phyloP scores from a whole-genome alignment of 257 asterid species.

The Solanum arcanum region DNA sequence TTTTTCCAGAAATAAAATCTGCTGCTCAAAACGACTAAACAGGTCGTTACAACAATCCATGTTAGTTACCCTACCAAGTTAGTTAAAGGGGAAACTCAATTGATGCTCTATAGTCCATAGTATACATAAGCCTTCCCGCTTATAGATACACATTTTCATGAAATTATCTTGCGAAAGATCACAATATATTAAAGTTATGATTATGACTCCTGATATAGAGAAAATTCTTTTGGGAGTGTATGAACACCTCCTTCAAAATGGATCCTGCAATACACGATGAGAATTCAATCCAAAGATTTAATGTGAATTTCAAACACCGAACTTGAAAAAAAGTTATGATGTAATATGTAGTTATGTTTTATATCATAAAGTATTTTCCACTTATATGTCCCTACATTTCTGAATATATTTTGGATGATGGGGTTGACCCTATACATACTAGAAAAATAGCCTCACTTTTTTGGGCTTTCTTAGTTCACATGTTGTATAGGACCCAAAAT shows the following conservation, averaged over 20 bases:
- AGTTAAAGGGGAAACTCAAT: not conserved
- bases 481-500: not conserved
- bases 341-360: not conserved
- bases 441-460: not conserved
- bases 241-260: too few species aligned
- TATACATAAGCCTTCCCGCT: not conserved
- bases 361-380: not conserved
- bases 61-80: not conserved
- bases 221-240: not conserved
- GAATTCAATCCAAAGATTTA: too few species aligned
- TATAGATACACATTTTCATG: not conserved
- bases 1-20: too few species aligned
- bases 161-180: not conserved
- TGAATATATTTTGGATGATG: not conserved
- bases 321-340: not conserved
- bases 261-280: too few species aligned
- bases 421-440: not conserved
- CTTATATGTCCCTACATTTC: not conserved
- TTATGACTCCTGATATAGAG: not conserved
- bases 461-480: not conserved
- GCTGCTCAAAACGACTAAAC: too few species aligned
- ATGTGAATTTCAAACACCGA: too few species aligned
- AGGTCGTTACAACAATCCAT: too few species aligned
- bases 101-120: not conserved
- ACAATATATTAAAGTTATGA: not conserved